Evolutionary conservation across 1,284 basidiomycete genomes (phyloP), one percentile per base, ranked within the genome.

Genomic region (Sphaerobolus stellatus): DNA sequence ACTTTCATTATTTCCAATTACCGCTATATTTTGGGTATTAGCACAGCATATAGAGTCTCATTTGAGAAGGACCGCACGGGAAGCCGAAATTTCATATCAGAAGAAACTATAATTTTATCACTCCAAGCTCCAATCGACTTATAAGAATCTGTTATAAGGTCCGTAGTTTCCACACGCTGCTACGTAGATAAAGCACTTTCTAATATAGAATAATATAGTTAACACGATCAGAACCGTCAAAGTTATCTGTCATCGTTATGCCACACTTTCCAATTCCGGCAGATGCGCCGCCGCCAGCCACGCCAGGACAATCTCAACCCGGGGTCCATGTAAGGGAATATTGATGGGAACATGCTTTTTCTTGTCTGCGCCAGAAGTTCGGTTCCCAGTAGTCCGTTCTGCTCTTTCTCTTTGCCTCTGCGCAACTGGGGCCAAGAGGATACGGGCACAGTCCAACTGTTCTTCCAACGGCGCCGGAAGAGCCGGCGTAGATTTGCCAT

Each of bases 261-360:
- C 76, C 52, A 70, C 71, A 28, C 62, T 60, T 54, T 89, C 88
- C 62, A 90, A 66, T 62, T 88, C 86, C 8, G 80, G 81, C 40
- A 92, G 67, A 74, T 88, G 83, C 52, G 90, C 84, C 16, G 86
- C 88, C 20, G 77, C 86, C 56, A 92, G 70, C 88, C 88, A 92
- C 41, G 89, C 89, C 56, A 92, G 75, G 43, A 90, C 77, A 55
- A 92, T 77, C 69, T 92, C 90, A 45, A 92, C 89, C 5, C 89
- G 78, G 36, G 90, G 88, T 0, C 89, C 90, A 69, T 90, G 87
- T 58, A 92, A 71, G 9, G 90, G 88, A 52, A 92, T 90, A 64
- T 84, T 90, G 67, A 91, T 85, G 43, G 84, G 78, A 55, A 80
- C 59, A 25, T 78, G 69, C 67, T 83, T 85, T 74, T 82, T 83